Evolutionary conservation across 75 land plant species (phyloP).

Genomic region (Cryptomeria japonica): DNA sequence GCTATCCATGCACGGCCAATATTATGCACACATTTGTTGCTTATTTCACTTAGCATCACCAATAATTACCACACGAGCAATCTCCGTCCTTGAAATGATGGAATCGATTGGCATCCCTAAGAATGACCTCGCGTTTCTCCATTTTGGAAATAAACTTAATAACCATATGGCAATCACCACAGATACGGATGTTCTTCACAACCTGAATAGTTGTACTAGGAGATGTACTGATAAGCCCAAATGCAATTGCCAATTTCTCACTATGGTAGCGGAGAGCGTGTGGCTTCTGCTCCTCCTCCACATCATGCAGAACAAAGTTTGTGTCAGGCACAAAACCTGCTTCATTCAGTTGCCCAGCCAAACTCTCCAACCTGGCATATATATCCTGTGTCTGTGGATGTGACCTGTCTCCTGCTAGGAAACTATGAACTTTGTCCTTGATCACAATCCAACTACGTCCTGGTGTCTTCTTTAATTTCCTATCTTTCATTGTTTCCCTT

Average conservation of each 20-base stretch:
- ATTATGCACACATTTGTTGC: background rate
- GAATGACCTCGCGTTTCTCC: constrained; percentile 50
- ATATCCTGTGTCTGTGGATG: constrained; percentile 48
- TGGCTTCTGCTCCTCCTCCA: constrained; percentile 49
- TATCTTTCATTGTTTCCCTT: constrained; percentile 41
- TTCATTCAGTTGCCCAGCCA: constrained; percentile 31
- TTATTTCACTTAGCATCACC: constrained; percentile 28
- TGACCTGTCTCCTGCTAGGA: constrained; percentile 41
- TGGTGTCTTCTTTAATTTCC: constrained; percentile 52
- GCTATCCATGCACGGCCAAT: background rate
- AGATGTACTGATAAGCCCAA: constrained; percentile 51
- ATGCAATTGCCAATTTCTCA: constrained; percentile 76
- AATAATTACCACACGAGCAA: constrained; percentile 75
- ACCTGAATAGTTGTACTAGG: constrained; percentile 48
- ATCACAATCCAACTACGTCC: constrained; percentile 68
- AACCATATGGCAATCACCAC: constrained; percentile 64
- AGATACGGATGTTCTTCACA: constrained; percentile 64
- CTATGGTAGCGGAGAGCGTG: constrained; percentile 53
- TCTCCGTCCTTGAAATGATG: constrained; percentile 66
- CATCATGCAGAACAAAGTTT: constrained; percentile 43
- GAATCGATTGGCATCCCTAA: constrained; percentile 70
- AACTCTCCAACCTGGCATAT: constrained; percentile 54
- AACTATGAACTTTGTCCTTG: constrained; percentile 44
- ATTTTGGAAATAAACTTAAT: constrained; percentile 51
- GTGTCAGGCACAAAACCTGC: constrained; percentile 51